Evolutionary conservation across 1,284 basidiomycete species (phyloP), one percentile per base, ranked within the genome.

Genomic region (Tylopilus orsonianus): DNA sequence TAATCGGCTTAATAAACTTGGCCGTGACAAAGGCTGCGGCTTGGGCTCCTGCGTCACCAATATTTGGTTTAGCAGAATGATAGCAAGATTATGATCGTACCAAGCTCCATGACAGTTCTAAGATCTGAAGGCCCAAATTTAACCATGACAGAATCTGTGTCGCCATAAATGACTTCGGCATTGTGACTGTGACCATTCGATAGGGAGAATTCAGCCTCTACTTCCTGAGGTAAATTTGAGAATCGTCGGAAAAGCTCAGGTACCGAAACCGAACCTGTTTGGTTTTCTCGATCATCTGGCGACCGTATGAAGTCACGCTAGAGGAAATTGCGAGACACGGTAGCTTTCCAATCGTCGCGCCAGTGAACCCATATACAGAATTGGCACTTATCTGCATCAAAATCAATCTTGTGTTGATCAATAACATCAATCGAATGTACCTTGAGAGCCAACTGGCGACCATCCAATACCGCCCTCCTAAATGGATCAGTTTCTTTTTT

Each of bases 101-200:
- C 94, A 16, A 97, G 73, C 35, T 81, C 77, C 94, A 97, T 97
- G 32, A 95, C 92, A 6, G 79, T 80, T 30, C 78, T 75, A 24
- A 98, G 73, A 60, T 97, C 93, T 5, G 78, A 81, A 33, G 92
- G 91, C 5, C 95, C 94, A 59, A 98, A 98, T 57, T 83, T 86
- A 40, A 97, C 89, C 94, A 97, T 98, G 64, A 98, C 93, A 1
- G 94, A 98, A 72, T 98, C 94, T 0, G 94, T 97, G 69, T 98
- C 94, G 56, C 94, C 94, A 58, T 98, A 98, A 50, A 98, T 91
- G 63, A 98, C 89, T 60, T 90, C 82, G 1, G 94, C 93, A 57
- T 97, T 85, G 62, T 94, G 81, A 24, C 80, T 71, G 60, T 90
- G 87, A 0, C 93, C 93, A 60, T 97, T 97, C 13, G 83, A 85